These are phyloP conservation scores for Nicotiana obtusifolia DNA, from an alignment of 257 asterid genomes.

Conservation along the genomic window DNA sequence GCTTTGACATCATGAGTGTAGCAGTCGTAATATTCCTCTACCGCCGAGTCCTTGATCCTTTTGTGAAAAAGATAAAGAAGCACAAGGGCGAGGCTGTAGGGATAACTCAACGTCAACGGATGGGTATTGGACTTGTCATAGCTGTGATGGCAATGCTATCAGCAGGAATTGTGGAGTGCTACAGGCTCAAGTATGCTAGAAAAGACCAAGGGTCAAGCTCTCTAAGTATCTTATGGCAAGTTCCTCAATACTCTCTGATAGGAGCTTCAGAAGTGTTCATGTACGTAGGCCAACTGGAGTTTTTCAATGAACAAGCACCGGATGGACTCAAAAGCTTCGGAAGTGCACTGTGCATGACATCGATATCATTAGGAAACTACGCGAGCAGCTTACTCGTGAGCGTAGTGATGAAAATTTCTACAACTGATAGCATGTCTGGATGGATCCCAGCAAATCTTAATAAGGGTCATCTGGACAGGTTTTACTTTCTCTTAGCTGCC, in stretches of 20 bases:
- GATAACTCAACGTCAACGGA: constrained; percentile 82
- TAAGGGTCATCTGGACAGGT: constrained; percentile 73
- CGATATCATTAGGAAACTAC: constrained; percentile 85
- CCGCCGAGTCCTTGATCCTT: constrained; percentile 62
- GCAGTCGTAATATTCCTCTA: constrained; percentile 77
- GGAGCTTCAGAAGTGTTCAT: constrained; percentile 95
- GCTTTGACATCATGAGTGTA: constrained; percentile 82
- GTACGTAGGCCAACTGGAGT: constrained; percentile 90
- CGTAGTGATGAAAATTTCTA: constrained; percentile 68
- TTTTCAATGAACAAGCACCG: constrained; percentile 82
- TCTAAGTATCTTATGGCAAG: constrained; percentile 87
- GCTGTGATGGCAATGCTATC: constrained; percentile 75
- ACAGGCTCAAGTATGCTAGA: constrained; percentile 57
- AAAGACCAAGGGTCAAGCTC: constrained; percentile 75
- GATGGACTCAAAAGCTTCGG: constrained; percentile 95
- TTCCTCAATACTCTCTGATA: constrained; percentile 77
- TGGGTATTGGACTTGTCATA: constrained; percentile 83
- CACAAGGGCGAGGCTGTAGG: constrained; percentile 9
- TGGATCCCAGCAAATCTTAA: constrained; percentile 92
- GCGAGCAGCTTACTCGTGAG: constrained; percentile 80
- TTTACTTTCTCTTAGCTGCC: constrained; percentile 75
- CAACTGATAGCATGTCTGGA: constrained; percentile 65
- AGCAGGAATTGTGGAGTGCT: constrained; percentile 71
- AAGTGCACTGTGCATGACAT: constrained; percentile 91
- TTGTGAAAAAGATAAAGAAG: constrained; percentile 31